Percentiles rank a stretch among this genome's conserved stretches.
Conservation (phyloP, 2,329 filamentous ascomycete species). For the Aureobasidium sp. region DNA sequence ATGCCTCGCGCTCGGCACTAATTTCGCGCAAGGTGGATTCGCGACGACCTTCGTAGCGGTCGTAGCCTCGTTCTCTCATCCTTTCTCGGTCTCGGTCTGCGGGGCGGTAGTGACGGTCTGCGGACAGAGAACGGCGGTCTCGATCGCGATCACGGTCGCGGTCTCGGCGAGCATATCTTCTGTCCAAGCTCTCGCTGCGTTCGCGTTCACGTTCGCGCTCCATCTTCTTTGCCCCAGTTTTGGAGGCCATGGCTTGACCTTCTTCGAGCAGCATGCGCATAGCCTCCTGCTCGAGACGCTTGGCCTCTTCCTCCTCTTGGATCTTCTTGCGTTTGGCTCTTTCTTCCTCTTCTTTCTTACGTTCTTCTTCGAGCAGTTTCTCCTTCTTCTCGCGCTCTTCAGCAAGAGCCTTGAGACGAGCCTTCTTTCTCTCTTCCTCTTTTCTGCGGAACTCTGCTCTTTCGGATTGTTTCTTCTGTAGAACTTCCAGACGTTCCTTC, state of each 20-base stretch:
- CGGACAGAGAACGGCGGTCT: background rate
- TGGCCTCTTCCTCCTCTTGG: constrained; percentile 40
- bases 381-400: constrained; percentile 42
- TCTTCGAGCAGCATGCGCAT: constrained; percentile 49
- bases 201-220: constrained; percentile 34
- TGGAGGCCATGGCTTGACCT: constrained; percentile 48
- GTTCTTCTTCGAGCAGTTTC: constrained; percentile 44
- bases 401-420: constrained; percentile 43
- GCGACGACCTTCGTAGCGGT: constrained; percentile 16
- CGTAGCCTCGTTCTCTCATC: constrained; percentile 11
- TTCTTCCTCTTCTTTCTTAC: constrained; percentile 44
- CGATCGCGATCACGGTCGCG: background rate
- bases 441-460: constrained; percentile 39
- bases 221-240: constrained; percentile 29
- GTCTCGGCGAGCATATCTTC: constrained; percentile 16
- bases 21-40: constrained; percentile 26
- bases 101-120: constrained; percentile 17
- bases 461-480: constrained; percentile 43
- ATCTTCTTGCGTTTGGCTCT: constrained; percentile 35
- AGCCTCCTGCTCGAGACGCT: constrained; percentile 50
- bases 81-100: constrained; percentile 14
- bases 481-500: constrained; percentile 37
- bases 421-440: constrained; percentile 47
- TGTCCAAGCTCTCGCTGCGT: constrained; percentile 25
- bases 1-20: constrained; percentile 28